Conservation (phyloP, 306 rosid species). For the Morella rubra region DNA sequence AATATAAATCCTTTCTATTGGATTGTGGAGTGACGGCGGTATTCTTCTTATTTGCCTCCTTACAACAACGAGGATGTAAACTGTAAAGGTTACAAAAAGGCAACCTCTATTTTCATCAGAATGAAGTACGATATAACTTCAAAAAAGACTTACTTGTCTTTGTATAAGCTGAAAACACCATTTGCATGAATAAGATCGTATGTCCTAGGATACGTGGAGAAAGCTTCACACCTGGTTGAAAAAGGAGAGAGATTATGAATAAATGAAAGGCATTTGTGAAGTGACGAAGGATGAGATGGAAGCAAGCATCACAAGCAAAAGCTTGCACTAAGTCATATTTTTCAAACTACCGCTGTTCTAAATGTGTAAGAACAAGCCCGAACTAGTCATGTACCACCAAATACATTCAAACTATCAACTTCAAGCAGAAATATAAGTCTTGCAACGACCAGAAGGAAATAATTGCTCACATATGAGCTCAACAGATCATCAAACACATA, state of each 20-base stretch:
- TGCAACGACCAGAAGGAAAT: neutral
- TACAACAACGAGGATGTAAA: neutral
- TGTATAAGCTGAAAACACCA: constrained; percentile 75
- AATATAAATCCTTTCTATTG: neutral
- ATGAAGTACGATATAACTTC: neutral
- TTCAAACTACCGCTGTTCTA: neutral
- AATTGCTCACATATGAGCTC: neutral
- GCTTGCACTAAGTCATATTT: neutral
- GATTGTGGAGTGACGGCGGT: neutral
- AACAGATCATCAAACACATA: neutral
- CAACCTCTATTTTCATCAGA: constrained; percentile 4
- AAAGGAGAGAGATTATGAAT: constrained; percentile 8
- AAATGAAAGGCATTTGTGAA: constrained; percentile 4
- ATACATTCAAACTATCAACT: neutral
- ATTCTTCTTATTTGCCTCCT: neutral
- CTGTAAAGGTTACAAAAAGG: neutral
- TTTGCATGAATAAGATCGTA: constrained; percentile 84
- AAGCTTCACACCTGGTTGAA: constrained; percentile 74
- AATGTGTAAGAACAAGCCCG: neutral
- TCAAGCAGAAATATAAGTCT: neutral
- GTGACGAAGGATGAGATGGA: neutral
- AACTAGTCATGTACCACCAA: neutral
- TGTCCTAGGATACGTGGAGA: constrained; percentile 92
- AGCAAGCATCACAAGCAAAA: neutral
- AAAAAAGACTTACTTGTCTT: constrained; percentile 46